Base-by-base conservation (phyloP, 441 rosid genomes). In the Pelargonium australe region DNA sequence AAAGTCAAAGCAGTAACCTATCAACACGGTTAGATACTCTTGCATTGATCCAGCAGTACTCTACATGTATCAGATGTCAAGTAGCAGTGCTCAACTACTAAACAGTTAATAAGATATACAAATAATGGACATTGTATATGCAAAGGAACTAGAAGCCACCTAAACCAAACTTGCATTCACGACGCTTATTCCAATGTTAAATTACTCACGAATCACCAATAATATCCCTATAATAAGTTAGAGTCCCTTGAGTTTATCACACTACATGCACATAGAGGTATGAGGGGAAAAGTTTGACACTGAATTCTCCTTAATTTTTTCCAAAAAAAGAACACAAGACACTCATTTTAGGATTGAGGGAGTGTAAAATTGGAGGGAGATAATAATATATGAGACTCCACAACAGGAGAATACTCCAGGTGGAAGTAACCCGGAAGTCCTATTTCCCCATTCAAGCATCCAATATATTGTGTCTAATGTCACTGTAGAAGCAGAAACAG, bases 381-480 rank as follows among this genome's bases (percentile, higher is more conserved):
- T 13, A 51, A 51, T 51, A 73, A 66, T 17, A 34, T 14, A 71
- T 53, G 70, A 5, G 70, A 72, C 76, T 75, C 73, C 7, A 65
- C 69, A 63, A 74, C 75, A 65, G 80, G 85, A 71, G 47, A 66
- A 55, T n/a, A 77, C 73, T 78, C 90, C 94, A 88, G 66, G 72
- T 82, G 94, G 94, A 85, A 78, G 87, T 79, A 60, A 34, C 80
- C 77, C 43, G 72, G 72, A 14, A 68, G 72, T 58, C 74, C 74
- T 63, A 63, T 55, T 9, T 70, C 69, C 67, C 41, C 25, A 68
- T 43, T 55, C 47, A 34, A 53, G 57, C 47, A 68, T 5, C 68
- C 31, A 70, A 60, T 68, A 13, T 12, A 14, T 77, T 76, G 85
- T 75, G 80, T 68, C 62, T 64, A 65, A 14, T 53, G 55, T 31